phyloP scores from a whole-genome alignment of 2,329 filamentous ascomycete genomes.

The Xylaria sp. region DNA sequence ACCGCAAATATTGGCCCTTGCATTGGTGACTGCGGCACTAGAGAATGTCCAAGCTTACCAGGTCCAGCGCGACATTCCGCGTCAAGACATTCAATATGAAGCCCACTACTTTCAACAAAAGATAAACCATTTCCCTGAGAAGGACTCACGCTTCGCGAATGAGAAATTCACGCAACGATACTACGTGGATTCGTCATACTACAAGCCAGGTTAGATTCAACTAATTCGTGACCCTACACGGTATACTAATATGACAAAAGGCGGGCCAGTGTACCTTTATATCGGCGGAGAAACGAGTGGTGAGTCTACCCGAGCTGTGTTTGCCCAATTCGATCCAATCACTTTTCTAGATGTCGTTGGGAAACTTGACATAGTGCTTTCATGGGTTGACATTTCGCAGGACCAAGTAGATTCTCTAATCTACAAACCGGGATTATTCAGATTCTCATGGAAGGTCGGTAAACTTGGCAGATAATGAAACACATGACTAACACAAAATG shows the following conservation, averaged over 20 bases:
- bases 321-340: not conserved
- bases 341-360: not conserved
- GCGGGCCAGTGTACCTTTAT: slow-evolving; percentile 55
- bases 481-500: slow-evolving; percentile 5
- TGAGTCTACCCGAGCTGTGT: slow-evolving; percentile 5
- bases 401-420: slow-evolving; percentile 44
- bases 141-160: slow-evolving; percentile 51
- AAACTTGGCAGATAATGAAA: not conserved
- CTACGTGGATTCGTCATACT: slow-evolving; percentile 63
- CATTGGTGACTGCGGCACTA: slow-evolving; percentile 35
- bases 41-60: slow-evolving; percentile 32
- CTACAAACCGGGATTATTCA: slow-evolving; percentile 56
- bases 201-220: slow-evolving; percentile 52
- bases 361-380: not conserved
- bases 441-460: slow-evolving; percentile 59
- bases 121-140: slow-evolving; percentile 59
- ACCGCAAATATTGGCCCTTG: slow-evolving; percentile 32
- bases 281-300: slow-evolving; percentile 49
- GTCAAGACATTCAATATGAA: slow-evolving; percentile 42
- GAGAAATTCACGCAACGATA: slow-evolving; percentile 65
- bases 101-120: slow-evolving; percentile 48
- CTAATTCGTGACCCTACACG: not conserved
- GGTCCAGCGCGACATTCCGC: slow-evolving; percentile 36
- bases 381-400: slow-evolving; percentile 20
- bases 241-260: slow-evolving; percentile 43